Base-by-base conservation (phyloP, 2,329 filamentous ascomycete genomes). In the Bipolaris sorokiniana region DNA sequence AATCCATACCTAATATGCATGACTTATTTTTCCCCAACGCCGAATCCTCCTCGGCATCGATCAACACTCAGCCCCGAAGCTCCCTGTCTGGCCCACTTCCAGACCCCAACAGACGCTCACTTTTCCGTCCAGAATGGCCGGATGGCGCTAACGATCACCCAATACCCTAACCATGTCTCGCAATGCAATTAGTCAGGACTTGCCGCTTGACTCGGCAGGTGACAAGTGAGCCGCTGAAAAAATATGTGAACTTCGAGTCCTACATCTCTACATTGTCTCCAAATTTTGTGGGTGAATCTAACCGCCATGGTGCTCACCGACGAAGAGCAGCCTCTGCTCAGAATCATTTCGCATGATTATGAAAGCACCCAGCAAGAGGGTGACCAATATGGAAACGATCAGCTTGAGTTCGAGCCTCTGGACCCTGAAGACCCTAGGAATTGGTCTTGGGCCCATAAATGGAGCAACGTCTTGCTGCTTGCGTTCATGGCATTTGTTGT, bases 401-500 rank as follows among this genome's bases (percentile, higher is more conserved):
- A 15, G 60, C 31, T 68, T 65, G 69, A 71, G 42, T 76, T 76
- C 49, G 67, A 74, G 20, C 59, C 62, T 20, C 56, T 65, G 34
- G 72, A 75, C 53, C 55, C 56, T 48, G 70, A 74, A 33, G 64
- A 74, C 46, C 73, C 73, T 5, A 56, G 62, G 37, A 65, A 76
- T 40, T 76, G 74, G 74, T 61, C 67, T 2, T 16, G 52, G 18
- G 59, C 54, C 15, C 75, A 70, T 41, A 75, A 72, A 51, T 74
- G 70, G 70, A 60, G 57, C 20, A 70, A 75, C 51, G 73, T 76
- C 11, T 58, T 67, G 28, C 52, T 76, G 36, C 65, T 76, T 33
- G 71, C 73, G 16, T 65, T 63, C 15, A 71, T 71, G 65, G 71
- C 73, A 5, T 76, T 76, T 33, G 74, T 70, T 16, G 73, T 76